Evolutionary conservation across 2,329 filamentous ascomycete genomes (phyloP), one percentile per base, ranked within the genome.

Genomic region (Epichloe bromicola): DNA sequence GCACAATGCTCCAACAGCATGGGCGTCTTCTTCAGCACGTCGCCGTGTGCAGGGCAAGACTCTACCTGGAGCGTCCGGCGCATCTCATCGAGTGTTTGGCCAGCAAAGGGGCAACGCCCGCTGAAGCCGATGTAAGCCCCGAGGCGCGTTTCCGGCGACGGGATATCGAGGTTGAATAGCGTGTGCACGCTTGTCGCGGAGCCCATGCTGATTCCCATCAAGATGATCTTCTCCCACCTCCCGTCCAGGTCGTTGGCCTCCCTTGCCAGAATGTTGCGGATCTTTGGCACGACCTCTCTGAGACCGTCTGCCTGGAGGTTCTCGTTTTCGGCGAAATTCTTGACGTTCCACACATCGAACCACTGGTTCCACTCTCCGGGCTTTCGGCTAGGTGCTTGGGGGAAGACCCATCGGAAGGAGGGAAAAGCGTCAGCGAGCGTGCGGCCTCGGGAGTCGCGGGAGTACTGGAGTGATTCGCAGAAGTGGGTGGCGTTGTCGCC

Each of bases 331-430:
- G 61, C 41, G 15, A 72, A 68, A 50, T 71, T 60, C 20, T 62
- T 57, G 1, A 69, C 61, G 48, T 72, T 70, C 63, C 66, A 72
- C 41, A 75, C 65, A 55, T 78, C 74, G 58, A 77, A 78, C 75
- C 74, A 78, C 56, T 75, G 71, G 10, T 67, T 51, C 7, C 58
- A 53, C 23, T 64, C 20, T 12, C 23, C 2, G 14, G 56, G 56
- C 11, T 61, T 42, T 49, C 61, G 58, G 33, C 58, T 20, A 7
- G 67, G 67, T 2, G 73, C 70, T 48, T 68, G 65, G 4, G 73
- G 72, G 51, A 76, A 76, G 8, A 76, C 70, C 69, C 71, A 76
- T 49, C 69, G 67, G 56, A 74, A 65, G 4, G 67, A 65, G 3
- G 74, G 72, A 34, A 74, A 70, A 5, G 62, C 58, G 6, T 70